Conservation (phyloP, 192 early-diverging fungal species). For the Coemansia sp. region DNA sequence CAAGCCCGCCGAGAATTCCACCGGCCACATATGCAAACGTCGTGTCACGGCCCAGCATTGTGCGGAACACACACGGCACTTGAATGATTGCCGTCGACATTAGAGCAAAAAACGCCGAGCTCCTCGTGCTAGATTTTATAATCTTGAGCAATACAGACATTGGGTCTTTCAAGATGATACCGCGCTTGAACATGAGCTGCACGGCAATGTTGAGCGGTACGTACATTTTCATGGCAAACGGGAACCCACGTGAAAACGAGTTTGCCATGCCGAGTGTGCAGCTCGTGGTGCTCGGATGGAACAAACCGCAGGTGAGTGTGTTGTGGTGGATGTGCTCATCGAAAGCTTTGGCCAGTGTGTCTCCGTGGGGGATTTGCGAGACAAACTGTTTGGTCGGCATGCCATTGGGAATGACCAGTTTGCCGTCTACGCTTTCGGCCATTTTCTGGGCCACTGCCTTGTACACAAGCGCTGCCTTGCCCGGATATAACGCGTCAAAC, state of each 20-base stretch:
- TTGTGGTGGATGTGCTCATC: constrained; percentile 54
- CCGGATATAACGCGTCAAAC: constrained; percentile 31
- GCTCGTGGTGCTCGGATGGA: constrained; percentile 60
- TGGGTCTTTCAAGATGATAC: constrained; percentile 57
- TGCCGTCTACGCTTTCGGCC: background rate
- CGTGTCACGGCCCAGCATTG: constrained; percentile 51
- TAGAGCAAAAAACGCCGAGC: constrained; percentile 60
- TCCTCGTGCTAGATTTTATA: constrained; percentile 57
- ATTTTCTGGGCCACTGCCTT: constrained; percentile 18
- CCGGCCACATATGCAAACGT: constrained; percentile 54
- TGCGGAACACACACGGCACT: constrained; percentile 59
- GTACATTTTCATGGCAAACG: constrained; percentile 61
- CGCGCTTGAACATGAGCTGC: constrained; percentile 55
- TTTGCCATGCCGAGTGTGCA: constrained; percentile 51
- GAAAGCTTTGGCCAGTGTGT: constrained; percentile 53
- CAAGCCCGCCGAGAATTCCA: constrained; percentile 59
- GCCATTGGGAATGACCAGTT: constrained; percentile 44
- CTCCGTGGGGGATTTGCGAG: constrained; percentile 56
- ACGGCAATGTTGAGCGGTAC: constrained; percentile 60
- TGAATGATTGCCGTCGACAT: constrained; percentile 57
- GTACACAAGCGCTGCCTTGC: constrained; percentile 10
- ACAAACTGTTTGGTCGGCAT: constrained; percentile 57
- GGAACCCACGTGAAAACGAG: constrained; percentile 53
- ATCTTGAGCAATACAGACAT: constrained; percentile 56
- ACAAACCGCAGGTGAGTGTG: constrained; percentile 59